Percentiles rank a stretch among this genome's conserved stretches.
These are phyloP conservation scores for Fusarium sp. DNA, from an alignment of 2,329 filamentous ascomycete genomes.

Conservation along the genomic window DNA sequence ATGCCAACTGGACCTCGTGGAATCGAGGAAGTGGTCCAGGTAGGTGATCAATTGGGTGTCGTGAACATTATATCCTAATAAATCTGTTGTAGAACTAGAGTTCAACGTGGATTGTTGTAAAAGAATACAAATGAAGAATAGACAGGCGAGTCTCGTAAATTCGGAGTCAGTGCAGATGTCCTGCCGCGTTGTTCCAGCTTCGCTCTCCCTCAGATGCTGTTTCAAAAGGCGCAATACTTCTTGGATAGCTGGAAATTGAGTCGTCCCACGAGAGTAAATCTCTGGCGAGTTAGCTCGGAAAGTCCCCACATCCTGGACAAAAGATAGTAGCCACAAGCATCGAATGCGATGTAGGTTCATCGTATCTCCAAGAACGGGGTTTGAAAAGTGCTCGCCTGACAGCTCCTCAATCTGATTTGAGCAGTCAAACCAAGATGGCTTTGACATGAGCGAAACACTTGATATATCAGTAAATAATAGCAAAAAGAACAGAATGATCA, in stretches of 20 bases:
- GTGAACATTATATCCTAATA: too few species aligned
- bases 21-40: conserved; percentile 10
- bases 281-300: not conserved
- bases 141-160: not conserved
- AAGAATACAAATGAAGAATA: conserved; percentile 12
- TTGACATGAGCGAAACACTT: conserved; percentile 13
- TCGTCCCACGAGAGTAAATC: not conserved
- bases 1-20: not conserved
- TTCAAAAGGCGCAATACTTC: conserved; percentile 15
- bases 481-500: not conserved
- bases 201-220: too few species aligned
- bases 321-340: conserved; percentile 9
- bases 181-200: not conserved
- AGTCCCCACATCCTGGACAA: conserved; percentile 14
- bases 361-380: not conserved
- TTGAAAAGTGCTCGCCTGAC: not conserved
- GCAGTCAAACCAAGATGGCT: conserved; percentile 19
- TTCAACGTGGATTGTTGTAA: not conserved
- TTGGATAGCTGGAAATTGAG: conserved; percentile 4
- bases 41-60: not conserved
- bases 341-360: not conserved
- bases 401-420: conserved; percentile 23
- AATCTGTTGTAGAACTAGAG: not conserved
- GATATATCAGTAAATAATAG: not conserved
- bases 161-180: not conserved